Evolutionary conservation across 2,329 filamentous ascomycete genomes (phyloP).

Genomic region (Exophiala sideris): DNA sequence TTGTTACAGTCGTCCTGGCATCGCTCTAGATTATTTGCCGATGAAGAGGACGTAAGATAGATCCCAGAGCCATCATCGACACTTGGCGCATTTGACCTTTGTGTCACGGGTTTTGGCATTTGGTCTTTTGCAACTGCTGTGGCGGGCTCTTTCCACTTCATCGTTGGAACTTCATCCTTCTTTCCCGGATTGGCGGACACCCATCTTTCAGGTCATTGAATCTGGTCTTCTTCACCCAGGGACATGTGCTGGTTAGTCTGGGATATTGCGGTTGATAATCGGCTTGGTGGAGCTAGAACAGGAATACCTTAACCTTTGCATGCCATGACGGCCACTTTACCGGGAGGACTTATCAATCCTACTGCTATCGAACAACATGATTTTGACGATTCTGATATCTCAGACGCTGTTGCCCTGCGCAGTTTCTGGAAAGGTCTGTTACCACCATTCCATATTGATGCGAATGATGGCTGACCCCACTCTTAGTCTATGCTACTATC

Average conservation of each 20-base stretch:
- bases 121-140: too few species aligned
- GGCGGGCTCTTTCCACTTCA: background rate
- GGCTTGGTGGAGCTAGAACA: slow-evolving; percentile 16
- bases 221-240: slow-evolving; percentile 1
- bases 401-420: slow-evolving; percentile 33
- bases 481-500: slow-evolving; percentile 47
- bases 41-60: too few species aligned
- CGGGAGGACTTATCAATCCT: slow-evolving; percentile 19
- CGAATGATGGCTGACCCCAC: slow-evolving; percentile 14
- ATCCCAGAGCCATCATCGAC: too few species aligned
- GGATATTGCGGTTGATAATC: slow-evolving; percentile 7
- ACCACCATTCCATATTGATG: slow-evolving; percentile 10
- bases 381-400: slow-evolving; percentile 6
- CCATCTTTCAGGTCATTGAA: background rate
- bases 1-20: too few species aligned
- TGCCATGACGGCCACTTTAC: slow-evolving; percentile 25
- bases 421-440: slow-evolving; percentile 49
- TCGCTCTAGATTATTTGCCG: too few species aligned
- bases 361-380: slow-evolving; percentile 13
- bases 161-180: background rate
- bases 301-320: slow-evolving; percentile 11
- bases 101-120: too few species aligned
- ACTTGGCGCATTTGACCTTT: too few species aligned
- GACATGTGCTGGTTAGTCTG: slow-evolving; percentile 15
- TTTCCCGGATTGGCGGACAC: background rate